A percentile compares a stretch with the other conserved stretches of the same genome.
Evolutionary conservation across 306 rosid genomes (phyloP).

Genomic region (Ormosia semicastrata): DNA sequence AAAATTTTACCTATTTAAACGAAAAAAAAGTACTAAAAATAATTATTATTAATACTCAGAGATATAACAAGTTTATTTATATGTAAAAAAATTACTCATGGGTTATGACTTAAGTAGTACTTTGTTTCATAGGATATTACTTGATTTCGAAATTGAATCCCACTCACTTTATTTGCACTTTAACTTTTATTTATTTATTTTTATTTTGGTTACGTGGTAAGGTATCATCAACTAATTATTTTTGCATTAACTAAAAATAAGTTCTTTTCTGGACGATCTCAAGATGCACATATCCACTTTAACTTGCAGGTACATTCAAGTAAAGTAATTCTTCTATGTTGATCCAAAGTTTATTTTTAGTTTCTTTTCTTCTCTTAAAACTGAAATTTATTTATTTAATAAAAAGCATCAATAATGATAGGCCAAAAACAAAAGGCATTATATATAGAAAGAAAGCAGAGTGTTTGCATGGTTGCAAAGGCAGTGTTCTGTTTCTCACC

Average conservation of each 20-base stretch:
- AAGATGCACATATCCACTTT: too few relatives aligned
- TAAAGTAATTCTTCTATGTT: background rate
- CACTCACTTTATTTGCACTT: background rate
- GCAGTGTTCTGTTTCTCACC: background rate
- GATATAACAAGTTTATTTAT: too few relatives aligned
- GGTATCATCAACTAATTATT: background rate
- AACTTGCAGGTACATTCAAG: too few relatives aligned
- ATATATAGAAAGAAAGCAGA: background rate
- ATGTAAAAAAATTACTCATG: too few relatives aligned
- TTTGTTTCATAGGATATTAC: too few relatives aligned
- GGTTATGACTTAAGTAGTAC: too few relatives aligned
- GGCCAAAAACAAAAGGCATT: background rate
- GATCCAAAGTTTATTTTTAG: background rate
- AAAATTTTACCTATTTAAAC: background rate
- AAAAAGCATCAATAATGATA: background rate
- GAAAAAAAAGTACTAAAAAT: background rate
- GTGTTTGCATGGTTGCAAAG: constrained; percentile 14
- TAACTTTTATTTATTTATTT: background rate
- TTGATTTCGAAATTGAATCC: too few relatives aligned
- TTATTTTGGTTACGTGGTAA: background rate
- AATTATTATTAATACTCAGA: too few relatives aligned
- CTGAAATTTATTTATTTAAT: background rate
- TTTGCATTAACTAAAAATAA: background rate
- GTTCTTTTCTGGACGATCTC: too few relatives aligned
- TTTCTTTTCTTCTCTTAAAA: background rate